Evolutionary conservation across 257 asterid genomes (phyloP).

Genomic region (Salvia splendens): DNA sequence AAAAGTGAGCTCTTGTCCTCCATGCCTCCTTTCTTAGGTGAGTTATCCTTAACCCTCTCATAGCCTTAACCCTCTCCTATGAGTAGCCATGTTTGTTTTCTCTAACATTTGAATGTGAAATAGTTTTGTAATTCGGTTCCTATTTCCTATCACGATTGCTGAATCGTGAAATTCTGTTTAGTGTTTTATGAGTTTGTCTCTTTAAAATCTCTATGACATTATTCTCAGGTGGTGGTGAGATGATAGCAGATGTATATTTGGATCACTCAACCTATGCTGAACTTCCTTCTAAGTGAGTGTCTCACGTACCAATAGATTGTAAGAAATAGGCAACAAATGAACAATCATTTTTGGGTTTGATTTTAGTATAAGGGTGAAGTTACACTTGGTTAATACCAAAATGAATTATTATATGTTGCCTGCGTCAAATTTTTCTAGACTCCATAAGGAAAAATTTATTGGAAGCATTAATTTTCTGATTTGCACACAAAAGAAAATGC

Average conservation of each 20-base stretch:
- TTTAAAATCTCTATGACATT: constrained; percentile 25
- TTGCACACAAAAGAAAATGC: not conserved
- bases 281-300: constrained; percentile 86
- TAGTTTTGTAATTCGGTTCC: not conserved
- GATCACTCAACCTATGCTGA: constrained; percentile 95
- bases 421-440: not conserved
- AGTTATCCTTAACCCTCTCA: constrained; percentile 27
- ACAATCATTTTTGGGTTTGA: not conserved
- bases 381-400: not conserved
- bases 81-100: constrained; percentile 11
- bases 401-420: not conserved
- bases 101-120: constrained; percentile 22
- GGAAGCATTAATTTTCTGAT: not conserved
- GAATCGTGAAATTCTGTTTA: constrained; percentile 1
- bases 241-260: constrained; percentile 89
- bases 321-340: constrained; percentile 15
- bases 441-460: not conserved
- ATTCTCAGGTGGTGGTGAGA: constrained; percentile 93
- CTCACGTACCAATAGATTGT: constrained; percentile 22
- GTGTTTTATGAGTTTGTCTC: constrained; percentile 12
- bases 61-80: not conserved
- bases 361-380: constrained; percentile 14
- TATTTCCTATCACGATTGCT: constrained; percentile 1
- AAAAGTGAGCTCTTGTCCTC: constrained; percentile 68
- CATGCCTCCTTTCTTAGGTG: constrained; percentile 97